Conservation (phyloP, 2,329 filamentous ascomycete species). For the Seiridium unicorne region DNA sequence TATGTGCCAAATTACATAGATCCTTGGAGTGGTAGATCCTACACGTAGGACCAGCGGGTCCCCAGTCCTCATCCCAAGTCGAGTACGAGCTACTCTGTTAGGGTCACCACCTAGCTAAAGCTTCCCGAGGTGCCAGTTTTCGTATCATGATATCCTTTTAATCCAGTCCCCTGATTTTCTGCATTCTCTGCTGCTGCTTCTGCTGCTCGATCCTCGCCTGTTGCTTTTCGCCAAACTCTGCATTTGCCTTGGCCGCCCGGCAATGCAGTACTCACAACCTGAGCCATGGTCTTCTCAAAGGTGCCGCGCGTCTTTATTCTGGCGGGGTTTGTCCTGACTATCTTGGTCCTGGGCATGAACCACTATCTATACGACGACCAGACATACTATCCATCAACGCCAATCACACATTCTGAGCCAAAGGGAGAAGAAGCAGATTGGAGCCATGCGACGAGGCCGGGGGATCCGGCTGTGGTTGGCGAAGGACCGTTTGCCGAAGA, state of each 20-base stretch:
- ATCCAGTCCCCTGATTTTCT: too few species aligned
- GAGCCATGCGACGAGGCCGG: neutral
- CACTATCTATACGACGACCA: constrained; percentile 21
- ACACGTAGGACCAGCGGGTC: too few species aligned
- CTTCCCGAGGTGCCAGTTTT: too few species aligned
- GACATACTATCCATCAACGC: constrained; percentile 10
- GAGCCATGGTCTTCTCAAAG: constrained; percentile 21
- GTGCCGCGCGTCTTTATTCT: constrained; percentile 22
- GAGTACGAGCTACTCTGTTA: too few species aligned
- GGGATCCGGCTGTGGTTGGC: neutral
- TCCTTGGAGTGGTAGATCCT: too few species aligned
- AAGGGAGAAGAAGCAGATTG: neutral
- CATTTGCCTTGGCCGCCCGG: neutral
- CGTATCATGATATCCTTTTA: too few species aligned
- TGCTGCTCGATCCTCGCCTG: too few species aligned
- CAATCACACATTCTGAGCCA: neutral
- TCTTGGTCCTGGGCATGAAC: constrained; percentile 23
- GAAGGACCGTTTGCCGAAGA: neutral
- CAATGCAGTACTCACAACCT: constrained; percentile 30
- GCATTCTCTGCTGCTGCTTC: too few species aligned
- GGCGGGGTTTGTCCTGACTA: constrained; percentile 18
- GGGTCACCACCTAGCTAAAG: too few species aligned
- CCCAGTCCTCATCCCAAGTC: too few species aligned
- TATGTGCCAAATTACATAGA: too few species aligned
- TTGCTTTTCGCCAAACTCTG: too few species aligned